A percentile compares a stretch with the other conserved stretches of the same genome.
Evolutionary conservation across 2,329 filamentous ascomycete genomes (phyloP).

Genomic region (Tricladium varicosporioides): DNA sequence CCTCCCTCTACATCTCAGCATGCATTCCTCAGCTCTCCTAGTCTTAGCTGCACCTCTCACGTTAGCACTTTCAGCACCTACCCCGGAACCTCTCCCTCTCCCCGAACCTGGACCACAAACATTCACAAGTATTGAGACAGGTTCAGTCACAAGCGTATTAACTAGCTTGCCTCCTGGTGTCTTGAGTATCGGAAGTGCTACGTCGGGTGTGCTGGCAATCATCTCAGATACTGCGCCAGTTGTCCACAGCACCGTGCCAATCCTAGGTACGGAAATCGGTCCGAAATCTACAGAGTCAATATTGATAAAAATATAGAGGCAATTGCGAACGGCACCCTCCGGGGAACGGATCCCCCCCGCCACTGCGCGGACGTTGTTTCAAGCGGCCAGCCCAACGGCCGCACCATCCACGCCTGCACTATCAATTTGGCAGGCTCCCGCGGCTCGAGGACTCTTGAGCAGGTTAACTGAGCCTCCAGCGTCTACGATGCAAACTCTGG

Average conservation of each 20-base stretch:
- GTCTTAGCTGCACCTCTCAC: slow-evolving; percentile 5
- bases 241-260: not conserved
- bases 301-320: slow-evolving; percentile 10
- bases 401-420: slow-evolving; percentile 26
- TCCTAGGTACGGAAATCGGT: not conserved
- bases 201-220: slow-evolving; percentile 3
- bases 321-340: slow-evolving; percentile 19
- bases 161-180: not conserved
- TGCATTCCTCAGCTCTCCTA: not conserved
- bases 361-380: slow-evolving; percentile 16
- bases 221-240: slow-evolving; percentile 5
- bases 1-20: no score
- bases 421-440: slow-evolving; percentile 14
- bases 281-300: not conserved
- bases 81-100: not conserved
- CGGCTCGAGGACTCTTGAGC: slow-evolving; percentile 5
- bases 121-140: not conserved
- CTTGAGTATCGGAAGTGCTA: slow-evolving; percentile 5
- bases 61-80: slow-evolving; percentile 9
- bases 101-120: slow-evolving; percentile 7
- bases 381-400: slow-evolving; percentile 26
- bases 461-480: slow-evolving; percentile 7
- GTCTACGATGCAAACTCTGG: slow-evolving; percentile 10
- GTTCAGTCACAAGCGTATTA: slow-evolving; percentile 7
- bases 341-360: slow-evolving; percentile 14